Conservation (phyloP, 495 filamentous ascomycete species). For the Hypoxylon perforatum region DNA sequence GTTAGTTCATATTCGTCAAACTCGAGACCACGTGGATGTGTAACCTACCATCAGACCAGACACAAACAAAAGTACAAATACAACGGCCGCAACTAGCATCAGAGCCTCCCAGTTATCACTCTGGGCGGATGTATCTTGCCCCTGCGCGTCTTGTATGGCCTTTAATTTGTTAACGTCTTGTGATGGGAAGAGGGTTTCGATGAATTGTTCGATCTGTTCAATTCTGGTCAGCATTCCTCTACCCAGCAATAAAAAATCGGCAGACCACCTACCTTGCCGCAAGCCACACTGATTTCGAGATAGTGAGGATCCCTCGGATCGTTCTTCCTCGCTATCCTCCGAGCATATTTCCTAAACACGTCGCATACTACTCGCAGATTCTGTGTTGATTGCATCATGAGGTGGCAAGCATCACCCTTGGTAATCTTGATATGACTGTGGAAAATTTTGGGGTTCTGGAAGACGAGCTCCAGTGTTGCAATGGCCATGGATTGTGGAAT, state of each 20-base stretch:
- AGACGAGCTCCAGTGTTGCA: conserved; percentile 89
- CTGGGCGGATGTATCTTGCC: conserved; percentile 26
- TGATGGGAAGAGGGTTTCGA: conserved; percentile 91
- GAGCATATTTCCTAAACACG: conserved; percentile 78
- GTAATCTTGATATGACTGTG: conserved; percentile 93
- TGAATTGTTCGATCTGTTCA: conserved; percentile 91
- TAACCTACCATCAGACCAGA: conserved; percentile 59
- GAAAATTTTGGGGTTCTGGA: conserved; percentile 91
- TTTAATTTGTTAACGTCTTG: conserved; percentile 62
- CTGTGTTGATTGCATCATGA: conserved; percentile 93
- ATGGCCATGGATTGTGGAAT: conserved; percentile 99
- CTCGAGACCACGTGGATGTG: neutral
- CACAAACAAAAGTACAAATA: conserved; percentile 50
- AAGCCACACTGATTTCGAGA: conserved; percentile 89
- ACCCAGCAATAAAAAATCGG: neutral
- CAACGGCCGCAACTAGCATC: conserved; percentile 47
- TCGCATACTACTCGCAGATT: conserved; percentile 84
- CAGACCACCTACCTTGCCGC: conserved; percentile 76
- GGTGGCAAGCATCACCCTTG: conserved; percentile 89
- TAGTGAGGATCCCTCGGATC: conserved; percentile 93
- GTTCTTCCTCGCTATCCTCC: conserved; percentile 93
- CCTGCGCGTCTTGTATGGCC: conserved; percentile 43
- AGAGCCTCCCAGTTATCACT: conserved; percentile 52
- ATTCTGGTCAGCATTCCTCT: conserved; percentile 11
- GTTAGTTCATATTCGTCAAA: conserved; percentile 14